These are phyloP conservation scores for Melanopsichium pennsylvanicum DNA, from an alignment of 1,284 basidiomycete genomes.

Conservation along the genomic window DNA sequence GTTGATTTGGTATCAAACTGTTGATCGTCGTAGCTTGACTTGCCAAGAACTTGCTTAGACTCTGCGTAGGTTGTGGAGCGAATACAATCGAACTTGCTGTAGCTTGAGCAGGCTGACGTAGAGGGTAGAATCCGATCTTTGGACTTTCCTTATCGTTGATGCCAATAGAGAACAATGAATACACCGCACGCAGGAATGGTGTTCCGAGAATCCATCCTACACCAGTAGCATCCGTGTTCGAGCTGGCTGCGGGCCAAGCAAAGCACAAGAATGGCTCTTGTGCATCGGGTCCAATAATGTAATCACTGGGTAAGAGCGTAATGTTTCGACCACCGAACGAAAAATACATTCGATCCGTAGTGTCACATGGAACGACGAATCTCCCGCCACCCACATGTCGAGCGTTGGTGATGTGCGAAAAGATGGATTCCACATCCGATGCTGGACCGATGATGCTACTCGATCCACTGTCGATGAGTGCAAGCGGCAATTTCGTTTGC, in stretches of 20 bases:
- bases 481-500: too few relatives aligned
- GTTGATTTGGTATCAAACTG: conserved; percentile 79
- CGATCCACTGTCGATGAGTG: conserved; percentile 81
- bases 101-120: conserved; percentile 66
- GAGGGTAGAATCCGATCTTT: conserved; percentile 43
- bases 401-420: conserved; percentile 72
- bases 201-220: conserved; percentile 89
- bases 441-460: conserved; percentile 81
- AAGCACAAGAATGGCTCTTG: conserved; percentile 77
- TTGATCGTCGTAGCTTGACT: conserved; percentile 74
- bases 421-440: conserved; percentile 78
- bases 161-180: conserved; percentile 75
- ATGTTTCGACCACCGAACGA: conserved; percentile 71
- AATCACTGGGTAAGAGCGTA: conserved; percentile 80
- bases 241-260: conserved; percentile 78
- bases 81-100: conserved; percentile 17
- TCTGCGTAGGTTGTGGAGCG: conserved; percentile 28
- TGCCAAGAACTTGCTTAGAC: conserved; percentile 72
- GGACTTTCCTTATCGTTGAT: conserved; percentile 37
- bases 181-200: conserved; percentile 80
- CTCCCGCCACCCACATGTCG: conserved; percentile 76
- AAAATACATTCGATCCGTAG: conserved; percentile 73
- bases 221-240: conserved; percentile 76
- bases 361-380: conserved; percentile 83
- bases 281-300: conserved; percentile 77